A percentile compares a stretch with the other conserved stretches of the same genome.
phyloP scores from a whole-genome alignment of 164 flowering plant species.

The Tinospora cordifolia region DNA sequence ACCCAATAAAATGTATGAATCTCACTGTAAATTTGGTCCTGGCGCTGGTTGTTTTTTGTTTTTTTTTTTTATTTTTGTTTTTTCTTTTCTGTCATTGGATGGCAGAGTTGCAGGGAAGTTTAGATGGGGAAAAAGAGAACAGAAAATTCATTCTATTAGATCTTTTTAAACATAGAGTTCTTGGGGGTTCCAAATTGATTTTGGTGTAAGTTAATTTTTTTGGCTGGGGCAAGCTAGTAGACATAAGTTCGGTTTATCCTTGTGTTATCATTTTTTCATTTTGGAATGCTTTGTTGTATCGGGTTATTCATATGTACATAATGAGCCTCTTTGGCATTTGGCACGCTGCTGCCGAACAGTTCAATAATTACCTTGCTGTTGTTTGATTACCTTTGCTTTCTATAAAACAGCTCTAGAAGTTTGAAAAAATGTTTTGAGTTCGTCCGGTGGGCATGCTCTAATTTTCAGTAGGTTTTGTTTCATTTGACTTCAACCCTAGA shows the following conservation, averaged over 20 bases:
- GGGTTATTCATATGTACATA: not conserved
- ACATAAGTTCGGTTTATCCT: not conserved
- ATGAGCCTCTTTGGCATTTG: not conserved
- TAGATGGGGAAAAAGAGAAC: not conserved
- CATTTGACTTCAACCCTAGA: too few species aligned
- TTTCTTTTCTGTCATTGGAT: too few species aligned
- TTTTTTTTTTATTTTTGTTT: not conserved
- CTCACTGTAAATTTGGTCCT: not conserved
- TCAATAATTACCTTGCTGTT: too few species aligned
- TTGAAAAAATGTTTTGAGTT: too few species aligned
- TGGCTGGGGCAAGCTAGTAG: not conserved
- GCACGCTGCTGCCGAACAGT: not conserved
- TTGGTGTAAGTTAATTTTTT: not conserved
- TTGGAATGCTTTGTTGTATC: not conserved
- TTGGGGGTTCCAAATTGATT: not conserved
- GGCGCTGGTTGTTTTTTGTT: not conserved
- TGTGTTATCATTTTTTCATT: not conserved
- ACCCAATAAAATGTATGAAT: not conserved
- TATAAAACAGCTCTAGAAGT: too few species aligned
- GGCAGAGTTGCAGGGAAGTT: not conserved
- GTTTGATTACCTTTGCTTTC: too few species aligned
- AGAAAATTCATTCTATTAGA: not conserved
- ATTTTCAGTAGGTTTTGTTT: too few species aligned
- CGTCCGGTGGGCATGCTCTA: too few species aligned
- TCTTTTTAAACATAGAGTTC: not conserved